Conservation (phyloP, 1,284 basidiomycete species). For the Coniferiporia sulphurascens region DNA sequence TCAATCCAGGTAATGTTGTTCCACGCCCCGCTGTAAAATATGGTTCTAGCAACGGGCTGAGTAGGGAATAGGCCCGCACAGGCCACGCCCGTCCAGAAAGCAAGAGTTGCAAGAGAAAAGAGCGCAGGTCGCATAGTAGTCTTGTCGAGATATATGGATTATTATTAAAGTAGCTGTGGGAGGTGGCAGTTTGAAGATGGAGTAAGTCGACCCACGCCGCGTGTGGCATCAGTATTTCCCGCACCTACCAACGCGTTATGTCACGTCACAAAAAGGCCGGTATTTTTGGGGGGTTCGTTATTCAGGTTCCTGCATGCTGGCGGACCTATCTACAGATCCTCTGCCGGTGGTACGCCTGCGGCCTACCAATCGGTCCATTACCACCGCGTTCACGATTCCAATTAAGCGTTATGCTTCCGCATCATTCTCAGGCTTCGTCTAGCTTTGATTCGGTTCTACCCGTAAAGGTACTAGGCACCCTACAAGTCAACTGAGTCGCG, state of each 20-base stretch:
- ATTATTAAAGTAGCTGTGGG: neutral
- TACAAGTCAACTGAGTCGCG: too few species aligned
- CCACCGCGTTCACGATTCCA: too few species aligned
- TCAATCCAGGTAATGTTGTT: slow-evolving; percentile 44
- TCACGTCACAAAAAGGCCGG: neutral
- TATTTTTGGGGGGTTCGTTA: too few species aligned
- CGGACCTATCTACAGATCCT: too few species aligned
- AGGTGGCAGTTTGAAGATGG: neutral
- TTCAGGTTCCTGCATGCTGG: neutral
- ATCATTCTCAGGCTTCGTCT: too few species aligned
- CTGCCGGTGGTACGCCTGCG: too few species aligned
- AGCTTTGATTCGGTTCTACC: too few species aligned
- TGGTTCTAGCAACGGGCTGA: slow-evolving; percentile 41
- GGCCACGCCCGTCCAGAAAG: neutral
- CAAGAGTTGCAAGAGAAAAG: neutral
- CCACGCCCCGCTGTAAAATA: slow-evolving; percentile 37
- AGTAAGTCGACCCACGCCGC: too few species aligned
- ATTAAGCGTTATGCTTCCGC: too few species aligned
- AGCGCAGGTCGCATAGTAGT: neutral
- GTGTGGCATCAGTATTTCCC: too few species aligned
- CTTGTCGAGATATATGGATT: neutral
- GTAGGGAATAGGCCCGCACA: slow-evolving; percentile 38
- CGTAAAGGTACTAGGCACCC: too few species aligned
- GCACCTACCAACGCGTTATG: neutral
- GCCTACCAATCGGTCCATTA: neutral